These are phyloP conservation scores for Hymenoscyphus linearis DNA, from an alignment of 2,329 filamentous ascomycete species.

Conservation along the genomic window DNA sequence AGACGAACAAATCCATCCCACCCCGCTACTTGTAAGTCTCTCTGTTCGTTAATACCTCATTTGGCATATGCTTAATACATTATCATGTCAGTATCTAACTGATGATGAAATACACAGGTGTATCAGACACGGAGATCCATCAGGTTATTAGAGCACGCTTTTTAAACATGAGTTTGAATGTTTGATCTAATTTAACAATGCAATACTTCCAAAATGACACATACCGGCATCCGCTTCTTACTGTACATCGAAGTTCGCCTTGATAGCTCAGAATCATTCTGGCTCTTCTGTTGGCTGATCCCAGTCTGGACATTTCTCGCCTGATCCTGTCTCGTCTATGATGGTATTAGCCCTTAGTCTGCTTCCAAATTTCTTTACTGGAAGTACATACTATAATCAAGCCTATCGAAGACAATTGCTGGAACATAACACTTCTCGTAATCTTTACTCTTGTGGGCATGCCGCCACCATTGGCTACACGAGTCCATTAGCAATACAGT, in stretches of 20 bases:
- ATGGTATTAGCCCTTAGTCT: not conserved
- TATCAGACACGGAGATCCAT: not conserved
- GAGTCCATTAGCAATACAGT: not conserved
- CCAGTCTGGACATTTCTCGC: conserved; percentile 3
- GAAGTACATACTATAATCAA: conserved; percentile 1
- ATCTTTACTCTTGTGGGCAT: conserved; percentile 5
- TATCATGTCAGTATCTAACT: too few species aligned
- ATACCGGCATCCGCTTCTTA: not conserved
- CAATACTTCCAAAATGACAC: not conserved
- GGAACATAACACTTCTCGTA: conserved; percentile 7
- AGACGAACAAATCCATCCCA: too few species aligned
- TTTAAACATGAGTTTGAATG: not conserved
- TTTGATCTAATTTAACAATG: not conserved
- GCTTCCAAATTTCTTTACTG: not conserved
- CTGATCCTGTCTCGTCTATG: conserved; percentile 5
- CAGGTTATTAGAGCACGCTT: not conserved
- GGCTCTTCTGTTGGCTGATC: conserved; percentile 4
- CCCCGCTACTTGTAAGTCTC: too few species aligned
- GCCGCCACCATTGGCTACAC: conserved; percentile 6
- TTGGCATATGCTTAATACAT: too few species aligned
- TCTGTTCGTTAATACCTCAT: too few species aligned
- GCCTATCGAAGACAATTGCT: conserved; percentile 2
- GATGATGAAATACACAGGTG: not conserved
- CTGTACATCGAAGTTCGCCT: not conserved
- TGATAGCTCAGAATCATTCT: not conserved